Conservation (phyloP, 2,329 filamentous ascomycete species). For the Penicillium glabrum region DNA sequence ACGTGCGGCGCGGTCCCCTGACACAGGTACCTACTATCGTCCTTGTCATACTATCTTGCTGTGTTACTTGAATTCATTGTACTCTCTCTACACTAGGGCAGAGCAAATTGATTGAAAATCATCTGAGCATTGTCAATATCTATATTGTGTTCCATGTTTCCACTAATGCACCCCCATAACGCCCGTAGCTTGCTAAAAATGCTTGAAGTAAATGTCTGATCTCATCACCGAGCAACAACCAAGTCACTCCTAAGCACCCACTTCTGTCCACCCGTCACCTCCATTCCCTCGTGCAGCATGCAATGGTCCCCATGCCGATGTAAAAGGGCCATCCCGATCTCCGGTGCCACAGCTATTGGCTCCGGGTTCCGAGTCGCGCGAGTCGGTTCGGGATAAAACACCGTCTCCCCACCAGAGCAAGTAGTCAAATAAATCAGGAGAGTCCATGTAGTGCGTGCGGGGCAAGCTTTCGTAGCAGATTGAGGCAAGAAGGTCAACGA, state of each 20-base stretch:
- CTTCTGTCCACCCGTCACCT: constrained; percentile 80
- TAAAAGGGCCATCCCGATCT: constrained; percentile 81
- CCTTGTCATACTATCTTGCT: constrained; percentile 22
- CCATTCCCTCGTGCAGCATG: constrained; percentile 81
- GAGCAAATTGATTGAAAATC: constrained; percentile 20
- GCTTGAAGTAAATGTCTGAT: not conserved
- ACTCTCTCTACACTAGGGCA: not conserved
- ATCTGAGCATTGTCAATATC: not conserved
- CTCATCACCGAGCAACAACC: constrained; percentile 38
- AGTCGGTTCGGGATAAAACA: constrained; percentile 74
- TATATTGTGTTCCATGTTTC: not conserved
- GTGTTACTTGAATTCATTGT: constrained; percentile 3
- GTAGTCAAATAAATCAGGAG: constrained; percentile 84
- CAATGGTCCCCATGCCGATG: constrained; percentile 90
- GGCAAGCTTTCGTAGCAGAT: constrained; percentile 40
- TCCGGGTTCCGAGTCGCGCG: constrained; percentile 50
- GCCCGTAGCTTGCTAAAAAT: not conserved
- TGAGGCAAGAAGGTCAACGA: constrained; percentile 59
- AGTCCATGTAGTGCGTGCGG: constrained; percentile 83
- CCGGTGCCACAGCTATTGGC: constrained; percentile 70
- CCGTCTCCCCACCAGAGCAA: constrained; percentile 83
- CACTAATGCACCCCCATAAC: not conserved
- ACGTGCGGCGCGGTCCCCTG: constrained; percentile 8
- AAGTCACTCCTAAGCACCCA: constrained; percentile 88
- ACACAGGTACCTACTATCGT: constrained; percentile 20